Conservation (phyloP, 768 basidiomycete genomes). For the Kwoniella europaea region DNA sequence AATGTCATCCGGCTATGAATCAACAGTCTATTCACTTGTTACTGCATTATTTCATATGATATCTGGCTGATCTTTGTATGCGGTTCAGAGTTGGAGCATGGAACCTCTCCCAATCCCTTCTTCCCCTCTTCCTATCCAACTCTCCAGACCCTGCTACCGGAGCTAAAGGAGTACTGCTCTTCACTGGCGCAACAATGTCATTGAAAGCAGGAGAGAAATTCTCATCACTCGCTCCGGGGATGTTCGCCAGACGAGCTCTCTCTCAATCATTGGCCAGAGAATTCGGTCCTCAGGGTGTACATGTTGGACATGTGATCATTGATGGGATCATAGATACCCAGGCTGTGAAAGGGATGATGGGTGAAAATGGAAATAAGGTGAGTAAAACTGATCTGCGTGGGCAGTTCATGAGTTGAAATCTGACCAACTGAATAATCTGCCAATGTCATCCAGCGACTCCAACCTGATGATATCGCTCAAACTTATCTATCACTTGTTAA, state of each 20-base stretch:
- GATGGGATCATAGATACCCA: constrained; percentile 50
- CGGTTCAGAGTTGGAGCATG: constrained; percentile 41
- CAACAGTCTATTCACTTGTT: no score
- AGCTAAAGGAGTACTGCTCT: constrained; percentile 40
- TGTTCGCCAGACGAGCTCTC: constrained; percentile 46
- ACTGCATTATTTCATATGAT: neutral
- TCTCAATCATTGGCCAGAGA: constrained; percentile 55
- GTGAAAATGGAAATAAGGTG: constrained; percentile 36
- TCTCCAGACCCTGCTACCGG: constrained; percentile 16
- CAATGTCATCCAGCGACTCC: constrained; percentile 16
- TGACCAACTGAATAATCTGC: constrained; percentile 4
- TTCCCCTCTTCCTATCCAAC: constrained; percentile 32
- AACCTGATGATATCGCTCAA: constrained; percentile 49
- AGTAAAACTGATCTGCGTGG: neutral
- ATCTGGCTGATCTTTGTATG: neutral
- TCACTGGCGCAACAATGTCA: constrained; percentile 54
- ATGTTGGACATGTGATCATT: constrained; percentile 54
- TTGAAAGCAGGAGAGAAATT: constrained; percentile 39
- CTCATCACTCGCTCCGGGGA: constrained; percentile 40
- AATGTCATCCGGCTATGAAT: neutral
- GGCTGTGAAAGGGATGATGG: constrained; percentile 30
- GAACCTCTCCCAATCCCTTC: constrained; percentile 43
- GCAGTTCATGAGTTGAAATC: neutral
- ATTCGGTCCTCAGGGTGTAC: constrained; percentile 54
- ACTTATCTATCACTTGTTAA: constrained; percentile 41